Percentiles rank a stretch among this genome's conserved stretches.
These are phyloP conservation scores for Amesomyces nigricolor DNA, from an alignment of 2,329 filamentous ascomycete species.

Conservation along the genomic window DNA sequence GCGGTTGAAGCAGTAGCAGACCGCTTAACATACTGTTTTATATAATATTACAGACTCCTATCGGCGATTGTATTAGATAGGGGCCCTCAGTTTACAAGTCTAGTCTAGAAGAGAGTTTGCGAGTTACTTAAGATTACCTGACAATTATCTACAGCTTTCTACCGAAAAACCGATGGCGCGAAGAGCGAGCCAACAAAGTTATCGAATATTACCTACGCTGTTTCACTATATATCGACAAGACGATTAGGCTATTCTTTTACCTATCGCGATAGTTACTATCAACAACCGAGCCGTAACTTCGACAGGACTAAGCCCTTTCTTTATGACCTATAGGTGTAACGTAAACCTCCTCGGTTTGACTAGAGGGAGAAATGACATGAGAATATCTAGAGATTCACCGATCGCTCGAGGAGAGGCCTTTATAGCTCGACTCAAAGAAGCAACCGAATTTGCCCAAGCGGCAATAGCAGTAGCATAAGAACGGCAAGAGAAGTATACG, in stretches of 20 bases:
- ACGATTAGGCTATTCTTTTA: neutral
- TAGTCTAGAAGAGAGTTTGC: neutral
- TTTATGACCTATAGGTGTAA: neutral
- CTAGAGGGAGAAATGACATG: neutral
- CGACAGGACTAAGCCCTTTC: slow-evolving; percentile 1
- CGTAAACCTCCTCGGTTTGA: neutral
- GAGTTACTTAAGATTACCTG: slow-evolving; percentile 2
- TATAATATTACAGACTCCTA: neutral
- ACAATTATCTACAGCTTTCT: neutral
- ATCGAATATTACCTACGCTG: slow-evolving; percentile 1
- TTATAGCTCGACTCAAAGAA: too few species aligned
- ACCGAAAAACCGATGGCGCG: slow-evolving; percentile 3
- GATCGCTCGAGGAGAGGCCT: neutral
- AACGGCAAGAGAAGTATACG: too few species aligned
- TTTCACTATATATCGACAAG: neutral
- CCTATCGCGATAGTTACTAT: neutral
- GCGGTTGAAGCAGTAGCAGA: too few species aligned
- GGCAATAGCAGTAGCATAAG: too few species aligned
- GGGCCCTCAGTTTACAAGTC: neutral
- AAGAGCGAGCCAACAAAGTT: slow-evolving; percentile 2
- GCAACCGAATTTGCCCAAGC: too few species aligned
- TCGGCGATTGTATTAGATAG: neutral
- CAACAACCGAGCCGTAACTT: slow-evolving; percentile 2
- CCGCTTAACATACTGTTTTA: neutral
- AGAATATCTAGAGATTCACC: neutral